Base-by-base conservation (phyloP, 2,329 filamentous ascomycete species). In the Corinectria fuckeliana region DNA sequence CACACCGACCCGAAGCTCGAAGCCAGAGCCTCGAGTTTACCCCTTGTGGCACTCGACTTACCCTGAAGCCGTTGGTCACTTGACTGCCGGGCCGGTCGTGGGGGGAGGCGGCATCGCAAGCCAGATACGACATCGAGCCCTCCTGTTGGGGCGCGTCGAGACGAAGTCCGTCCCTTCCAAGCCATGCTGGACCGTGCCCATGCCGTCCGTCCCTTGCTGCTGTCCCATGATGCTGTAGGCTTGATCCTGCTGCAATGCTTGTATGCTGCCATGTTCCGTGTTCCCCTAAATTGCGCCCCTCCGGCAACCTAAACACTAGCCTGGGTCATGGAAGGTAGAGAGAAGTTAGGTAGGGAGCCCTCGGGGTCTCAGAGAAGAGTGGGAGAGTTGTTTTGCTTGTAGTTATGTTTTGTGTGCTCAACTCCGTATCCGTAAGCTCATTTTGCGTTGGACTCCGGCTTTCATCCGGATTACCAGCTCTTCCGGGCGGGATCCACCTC, bases 381-480 rank as follows among this genome's bases (percentile, higher is more conserved):
- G 20, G 51, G 45, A 56, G 30, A 45, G 28, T 6, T n/a, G 44
- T 59, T 49, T 52, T 48, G n/a, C 36, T 39, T 47, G 44, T 50
- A 28, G 47, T 38, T 60, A 47, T 30, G 49, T 50, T 42, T 39
- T 23, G 23, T 26, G 25, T 45, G 28, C 38, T 44, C 10, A 18
- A 18, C 42, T 45, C 25, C n/a, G 14, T 49, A 32, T 30, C 42
- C 30, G 41, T 42, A 10, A 44, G 28, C 8, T 52, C 14, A 23
- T 44, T 44, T 44, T 44, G 41, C 23, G n/a, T 26, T 9, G 41
- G 41, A 14, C 32, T 36, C 32, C 23, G n/a, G 21, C 53, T 47
- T 53, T 60, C 58, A 52, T 52, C 44, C 39, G 11, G 30, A 47
- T 51, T 49, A 55, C 54, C 62, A 62, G 57, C 60, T 63, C 62